These are phyloP conservation scores for Bifiguratus adelaidae DNA, from an alignment of 192 early-diverging fungal genomes.

Conservation along the genomic window DNA sequence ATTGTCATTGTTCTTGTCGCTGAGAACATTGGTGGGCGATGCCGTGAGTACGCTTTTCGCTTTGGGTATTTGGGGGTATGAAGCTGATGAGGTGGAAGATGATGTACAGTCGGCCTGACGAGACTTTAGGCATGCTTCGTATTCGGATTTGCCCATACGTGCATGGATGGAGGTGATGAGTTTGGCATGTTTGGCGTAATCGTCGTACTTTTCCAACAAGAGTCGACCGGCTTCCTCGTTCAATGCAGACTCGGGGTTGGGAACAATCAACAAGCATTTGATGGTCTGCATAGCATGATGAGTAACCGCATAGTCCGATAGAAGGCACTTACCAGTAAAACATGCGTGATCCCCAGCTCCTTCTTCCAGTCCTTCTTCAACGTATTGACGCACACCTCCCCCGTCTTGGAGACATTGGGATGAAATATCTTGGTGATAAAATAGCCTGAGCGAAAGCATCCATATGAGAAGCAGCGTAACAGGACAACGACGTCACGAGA, in stretches of 20 bases:
- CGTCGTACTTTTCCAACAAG: slow-evolving; percentile 78
- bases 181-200: slow-evolving; percentile 69
- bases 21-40: too few species aligned
- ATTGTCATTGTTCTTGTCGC: too few species aligned
- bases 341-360: slow-evolving; percentile 70
- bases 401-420: slow-evolving; percentile 80
- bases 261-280: slow-evolving; percentile 89
- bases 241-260: slow-evolving; percentile 91
- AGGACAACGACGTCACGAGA: background rate
- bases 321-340: slow-evolving; percentile 58
- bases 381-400: slow-evolving; percentile 94
- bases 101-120: too few species aligned
- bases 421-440: slow-evolving; percentile 96
- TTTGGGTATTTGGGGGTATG: slow-evolving; percentile 5
- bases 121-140: too few species aligned
- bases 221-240: slow-evolving; percentile 93
- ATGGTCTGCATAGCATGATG: slow-evolving; percentile 52
- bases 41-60: too few species aligned
- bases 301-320: background rate
- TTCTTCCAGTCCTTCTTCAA: slow-evolving; percentile 96
- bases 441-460: slow-evolving; percentile 26
- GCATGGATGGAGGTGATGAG: slow-evolving; percentile 82
- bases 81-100: too few species aligned
- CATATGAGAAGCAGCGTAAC: background rate
- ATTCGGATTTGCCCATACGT: slow-evolving; percentile 12